Percentiles rank a stretch among this genome's conserved stretches.
Evolutionary conservation across 768 basidiomycete species (phyloP).

Genomic region (Boletus rex-veris): DNA sequence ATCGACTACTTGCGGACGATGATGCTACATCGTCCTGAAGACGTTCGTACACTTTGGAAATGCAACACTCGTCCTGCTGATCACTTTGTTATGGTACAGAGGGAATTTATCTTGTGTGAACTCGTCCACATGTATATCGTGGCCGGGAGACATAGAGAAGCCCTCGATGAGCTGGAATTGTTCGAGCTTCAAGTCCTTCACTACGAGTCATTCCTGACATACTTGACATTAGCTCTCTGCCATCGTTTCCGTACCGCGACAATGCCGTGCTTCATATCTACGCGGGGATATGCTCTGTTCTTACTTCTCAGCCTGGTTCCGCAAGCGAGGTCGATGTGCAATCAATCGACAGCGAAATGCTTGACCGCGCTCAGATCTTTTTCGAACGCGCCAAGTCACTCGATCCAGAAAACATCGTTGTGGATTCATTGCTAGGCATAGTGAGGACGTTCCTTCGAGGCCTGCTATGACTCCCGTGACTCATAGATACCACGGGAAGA

Average conservation of each 20-base stretch:
- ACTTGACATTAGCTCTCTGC: conserved; percentile 59
- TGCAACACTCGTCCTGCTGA: conserved; percentile 14
- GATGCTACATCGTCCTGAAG: conserved; percentile 66
- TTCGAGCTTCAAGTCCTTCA: conserved; percentile 35
- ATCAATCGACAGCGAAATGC: conserved; percentile 42
- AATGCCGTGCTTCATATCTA: conserved; percentile 78
- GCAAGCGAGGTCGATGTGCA: conserved; percentile 1
- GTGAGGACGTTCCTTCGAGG: conserved; percentile 29
- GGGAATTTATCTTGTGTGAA: conserved; percentile 72
- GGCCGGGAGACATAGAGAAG: conserved; percentile 56
- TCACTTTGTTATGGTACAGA: conserved; percentile 40
- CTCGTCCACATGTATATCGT: conserved; percentile 65
- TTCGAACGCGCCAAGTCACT: conserved; percentile 60
- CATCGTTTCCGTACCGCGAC: conserved; percentile 84
- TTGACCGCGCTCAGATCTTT: conserved; percentile 49
- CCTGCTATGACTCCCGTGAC: neutral
- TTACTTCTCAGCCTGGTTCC: conserved; percentile 45
- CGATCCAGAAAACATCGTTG: conserved; percentile 55
- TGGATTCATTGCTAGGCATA: conserved; percentile 51
- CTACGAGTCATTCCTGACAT: neutral
- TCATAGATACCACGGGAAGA: conserved; percentile 6
- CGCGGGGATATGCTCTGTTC: conserved; percentile 71
- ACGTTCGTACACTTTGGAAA: conserved; percentile 43
- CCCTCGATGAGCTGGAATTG: conserved; percentile 85
- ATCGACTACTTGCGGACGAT: conserved; percentile 63